phyloP scores from a whole-genome alignment of 768 basidiomycete species.

The Gyrodon lividus region DNA sequence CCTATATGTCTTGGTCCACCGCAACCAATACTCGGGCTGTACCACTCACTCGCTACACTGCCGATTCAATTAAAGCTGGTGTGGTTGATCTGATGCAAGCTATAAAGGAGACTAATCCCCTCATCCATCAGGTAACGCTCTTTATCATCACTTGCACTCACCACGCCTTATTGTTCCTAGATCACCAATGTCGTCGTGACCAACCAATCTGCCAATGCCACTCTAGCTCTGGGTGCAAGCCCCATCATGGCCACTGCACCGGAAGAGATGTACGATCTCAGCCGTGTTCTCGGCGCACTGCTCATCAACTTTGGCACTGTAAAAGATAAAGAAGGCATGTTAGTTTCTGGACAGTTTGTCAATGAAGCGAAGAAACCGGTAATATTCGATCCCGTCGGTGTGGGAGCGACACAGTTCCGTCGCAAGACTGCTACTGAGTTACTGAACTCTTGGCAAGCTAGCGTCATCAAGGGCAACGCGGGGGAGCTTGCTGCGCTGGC shows the following conservation, averaged over 20 bases:
- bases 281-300: conserved; percentile 60
- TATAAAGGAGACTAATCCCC: conserved; percentile 56
- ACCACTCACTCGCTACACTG: conserved; percentile 19
- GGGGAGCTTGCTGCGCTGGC: conserved; percentile 82
- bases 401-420: conserved; percentile 78
- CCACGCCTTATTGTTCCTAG: conserved; percentile 35
- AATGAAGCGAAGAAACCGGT: conserved; percentile 73
- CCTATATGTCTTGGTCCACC: conserved; percentile 34
- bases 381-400: conserved; percentile 90
- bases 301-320: conserved; percentile 89
- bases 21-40: background rate
- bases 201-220: conserved; percentile 88
- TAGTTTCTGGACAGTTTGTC: conserved; percentile 66
- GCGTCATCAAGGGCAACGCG: conserved; percentile 93
- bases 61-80: conserved; percentile 38
- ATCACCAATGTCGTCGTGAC: conserved; percentile 89
- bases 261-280: conserved; percentile 79
- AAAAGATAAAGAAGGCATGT: conserved; percentile 68
- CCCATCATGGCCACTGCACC: conserved; percentile 93
- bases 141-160: background rate
- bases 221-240: conserved; percentile 82
- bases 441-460: conserved; percentile 75
- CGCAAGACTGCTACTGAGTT: conserved; percentile 58
- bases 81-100: conserved; percentile 50
- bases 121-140: conserved; percentile 73